Conservation (phyloP, 1,139 yeast genomes). For the Debaryomyces udenii region DNA sequence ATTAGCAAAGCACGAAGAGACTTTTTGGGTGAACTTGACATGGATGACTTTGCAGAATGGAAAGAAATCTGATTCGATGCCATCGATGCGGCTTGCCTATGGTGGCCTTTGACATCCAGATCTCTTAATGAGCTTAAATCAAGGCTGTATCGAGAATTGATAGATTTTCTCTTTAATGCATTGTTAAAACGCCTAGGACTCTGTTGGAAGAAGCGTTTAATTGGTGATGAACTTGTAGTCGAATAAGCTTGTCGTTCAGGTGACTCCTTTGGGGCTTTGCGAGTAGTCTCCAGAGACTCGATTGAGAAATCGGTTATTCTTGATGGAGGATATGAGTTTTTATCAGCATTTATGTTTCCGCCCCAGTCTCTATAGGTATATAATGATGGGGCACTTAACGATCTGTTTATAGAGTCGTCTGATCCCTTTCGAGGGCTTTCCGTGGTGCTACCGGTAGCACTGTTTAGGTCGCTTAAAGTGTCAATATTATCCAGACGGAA, state of each 20-base stretch:
- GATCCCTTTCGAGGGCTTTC: slow-evolving; percentile 13
- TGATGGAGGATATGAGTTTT: neutral
- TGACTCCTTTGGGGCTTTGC: slow-evolving; percentile 16
- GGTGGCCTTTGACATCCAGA: slow-evolving; percentile 13
- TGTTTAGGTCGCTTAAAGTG: slow-evolving; percentile 29
- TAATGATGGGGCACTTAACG: slow-evolving; percentile 46
- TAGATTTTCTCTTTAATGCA: slow-evolving; percentile 29
- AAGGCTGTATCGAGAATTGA: slow-evolving; percentile 17
- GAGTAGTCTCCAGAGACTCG: slow-evolving; percentile 4
- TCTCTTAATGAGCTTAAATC: slow-evolving; percentile 17
- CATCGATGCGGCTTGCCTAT: slow-evolving; percentile 33
- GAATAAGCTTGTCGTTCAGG: slow-evolving; percentile 16
- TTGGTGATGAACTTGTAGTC: slow-evolving; percentile 30
- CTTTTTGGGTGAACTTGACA: slow-evolving; percentile 35
- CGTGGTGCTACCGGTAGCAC: slow-evolving; percentile 13
- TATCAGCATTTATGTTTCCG: neutral
- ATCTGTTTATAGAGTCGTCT: slow-evolving; percentile 28
- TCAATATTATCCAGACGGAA: slow-evolving; percentile 30
- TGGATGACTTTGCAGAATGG: slow-evolving; percentile 29
- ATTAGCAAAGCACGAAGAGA: slow-evolving; percentile 28
- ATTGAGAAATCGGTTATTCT: neutral
- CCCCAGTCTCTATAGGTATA: slow-evolving; percentile 34
- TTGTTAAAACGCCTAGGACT: slow-evolving; percentile 37
- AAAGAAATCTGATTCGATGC: slow-evolving; percentile 35
- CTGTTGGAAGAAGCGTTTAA: slow-evolving; percentile 35